These are phyloP conservation scores for Talaromyces sp. DNA, from an alignment of 2,329 filamentous ascomycete genomes.

Conservation along the genomic window DNA sequence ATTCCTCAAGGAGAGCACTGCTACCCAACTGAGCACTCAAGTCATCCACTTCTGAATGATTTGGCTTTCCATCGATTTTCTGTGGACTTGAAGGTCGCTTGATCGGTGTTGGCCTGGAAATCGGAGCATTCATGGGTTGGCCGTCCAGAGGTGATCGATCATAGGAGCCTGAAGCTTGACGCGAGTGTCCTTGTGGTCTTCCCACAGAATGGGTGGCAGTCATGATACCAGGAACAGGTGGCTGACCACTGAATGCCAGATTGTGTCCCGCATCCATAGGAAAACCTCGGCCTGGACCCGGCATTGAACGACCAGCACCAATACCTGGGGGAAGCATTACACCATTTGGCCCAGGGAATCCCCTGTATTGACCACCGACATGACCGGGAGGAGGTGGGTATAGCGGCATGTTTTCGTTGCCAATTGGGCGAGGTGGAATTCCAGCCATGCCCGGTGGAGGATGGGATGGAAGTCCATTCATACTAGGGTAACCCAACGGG, in stretches of 20 bases:
- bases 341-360: conserved; percentile 45
- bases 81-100: conserved; percentile 69
- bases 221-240: conserved; percentile 25
- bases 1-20: conserved; percentile 73
- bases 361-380: conserved; percentile 50
- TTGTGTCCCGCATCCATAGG: conserved; percentile 18
- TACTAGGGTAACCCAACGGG: conserved; percentile 43
- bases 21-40: conserved; percentile 78
- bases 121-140: conserved; percentile 60
- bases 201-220: conserved; percentile 17
- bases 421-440: conserved; percentile 49
- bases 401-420: conserved; percentile 46
- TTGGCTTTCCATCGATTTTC: conserved; percentile 31
- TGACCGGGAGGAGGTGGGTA: conserved; percentile 48
- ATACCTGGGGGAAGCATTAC: conserved; percentile 53
- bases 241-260: conserved; percentile 37
- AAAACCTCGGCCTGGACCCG: conserved; percentile 49
- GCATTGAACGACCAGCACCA: conserved; percentile 50
- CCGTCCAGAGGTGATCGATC: conserved; percentile 56
- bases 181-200: conserved; percentile 54
- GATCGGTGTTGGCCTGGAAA: conserved; percentile 78
- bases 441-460: conserved; percentile 50
- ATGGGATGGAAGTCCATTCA: conserved; percentile 50
- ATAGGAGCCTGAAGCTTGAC: conserved; percentile 65
- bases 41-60: conserved; percentile 60